Evolutionary conservation across 2,329 filamentous ascomycete species (phyloP), one percentile per base, ranked within the genome.

Genomic region (Polytolypa hystricis): DNA sequence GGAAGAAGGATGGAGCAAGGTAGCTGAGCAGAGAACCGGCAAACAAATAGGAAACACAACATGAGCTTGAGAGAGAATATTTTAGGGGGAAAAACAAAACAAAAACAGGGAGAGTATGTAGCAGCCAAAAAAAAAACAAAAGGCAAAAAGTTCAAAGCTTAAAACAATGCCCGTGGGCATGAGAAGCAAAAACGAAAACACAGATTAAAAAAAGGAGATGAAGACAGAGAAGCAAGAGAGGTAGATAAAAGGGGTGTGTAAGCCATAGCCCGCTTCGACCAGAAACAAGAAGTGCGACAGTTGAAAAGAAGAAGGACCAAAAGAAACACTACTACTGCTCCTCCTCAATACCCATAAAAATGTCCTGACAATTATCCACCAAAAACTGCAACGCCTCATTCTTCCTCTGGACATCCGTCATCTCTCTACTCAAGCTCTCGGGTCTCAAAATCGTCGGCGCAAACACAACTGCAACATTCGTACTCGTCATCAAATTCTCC

Each of bases 381-480:
- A 98, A 70, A 51, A 91, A 93, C 63, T 94, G 87, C 47, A 96
- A 80, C 4, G 85, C 85, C 45, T 81, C 72, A 50, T 94, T 93
- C 71, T 96, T 95, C 49, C 80, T 74, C 56, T 91, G 83, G 70
- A 94, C 93, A 56, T 98, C 91, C 19, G 80, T 89, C 78, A 98
- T 93, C 60, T 98, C 91, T 42, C 86, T 79, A 58, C 93, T 85
- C 42, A 96, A 74, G 52, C 81, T 89, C 54, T 79, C 72, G 39
- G 93, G 86, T 48, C 89, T 77, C 84, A 98, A 93, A 49, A 98
- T 93, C 1, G 91, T 98, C 5, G 91, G 91, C 6, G 91, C 91
- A 56, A 98, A 98, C 25, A 98, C 91, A 28, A 98, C 91, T 3
- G 91, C 86, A 42, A 96, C 66, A 55, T 98, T 98, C 62, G 93